Evolutionary conservation across 2,329 filamentous ascomycete genomes (phyloP), one percentile per base, ranked within the genome.

Genomic region (Verticillium albo-atrum): DNA sequence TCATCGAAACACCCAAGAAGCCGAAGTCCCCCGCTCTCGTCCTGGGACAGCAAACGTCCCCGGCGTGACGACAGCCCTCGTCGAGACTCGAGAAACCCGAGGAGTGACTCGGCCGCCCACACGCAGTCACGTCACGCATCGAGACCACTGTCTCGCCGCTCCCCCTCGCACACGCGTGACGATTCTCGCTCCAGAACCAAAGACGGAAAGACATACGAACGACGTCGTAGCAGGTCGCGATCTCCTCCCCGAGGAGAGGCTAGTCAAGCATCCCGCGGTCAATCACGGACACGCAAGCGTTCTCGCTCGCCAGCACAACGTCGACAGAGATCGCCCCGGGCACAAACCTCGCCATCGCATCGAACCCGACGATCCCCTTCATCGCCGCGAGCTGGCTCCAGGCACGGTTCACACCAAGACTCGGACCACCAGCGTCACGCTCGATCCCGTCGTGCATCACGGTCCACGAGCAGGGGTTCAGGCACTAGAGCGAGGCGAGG

Each of bases 401-500:
- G 57, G 52, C 60, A 62, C 20, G 60, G 61, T 14, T 51, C 51
- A 12, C 35, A n/a, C 17, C 57, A 54, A 4, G 52, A 32, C 3
- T 37, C 37, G 3, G 56, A 58, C 20, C 57, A 51, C 34, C 53
- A 35, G 20, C 51, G 55, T 26, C 59, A 51, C 20, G 26, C 47
- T 27, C 59, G 26, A 7, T 61, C 60, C 55, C 61, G 62, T 37
- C 51, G 54, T 35, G 56, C 56, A 28, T 57, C 63, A 26, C 42
- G 61, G 32, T 64, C 63, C 28, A 58, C 58, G 23, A 62, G 63
- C 35, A 62, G 62, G 32, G 63, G 60, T 37, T 60, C 61, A 26
- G 60, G 60, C 9, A 50, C 51, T 15, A 56, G 60, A 20, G 53
- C 34, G 30, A 61, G 50, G 37, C 56, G 60, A 37, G 58, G 54